Evolutionary conservation across 2,329 filamentous ascomycete species (phyloP).

Genomic region (Magnaporthiopsis poae): DNA sequence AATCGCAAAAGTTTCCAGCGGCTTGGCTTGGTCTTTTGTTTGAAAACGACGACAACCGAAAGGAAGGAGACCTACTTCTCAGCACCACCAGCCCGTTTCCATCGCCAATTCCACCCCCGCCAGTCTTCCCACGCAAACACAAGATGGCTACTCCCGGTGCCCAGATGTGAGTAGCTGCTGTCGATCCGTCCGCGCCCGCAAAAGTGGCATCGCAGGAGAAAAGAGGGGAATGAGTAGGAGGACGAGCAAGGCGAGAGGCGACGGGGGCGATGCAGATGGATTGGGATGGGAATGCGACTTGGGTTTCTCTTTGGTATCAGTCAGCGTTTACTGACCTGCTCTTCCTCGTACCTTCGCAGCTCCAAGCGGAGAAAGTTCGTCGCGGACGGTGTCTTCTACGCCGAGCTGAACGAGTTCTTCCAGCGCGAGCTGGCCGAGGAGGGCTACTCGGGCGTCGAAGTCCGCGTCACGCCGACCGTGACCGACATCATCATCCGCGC

Average conservation of each 20-base stretch:
- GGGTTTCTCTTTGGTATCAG: too few species aligned
- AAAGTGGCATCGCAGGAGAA: neutral
- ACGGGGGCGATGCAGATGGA: neutral
- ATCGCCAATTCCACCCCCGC: slow-evolving; percentile 10
- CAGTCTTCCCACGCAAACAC: slow-evolving; percentile 21
- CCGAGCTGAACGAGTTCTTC: slow-evolving; percentile 99
- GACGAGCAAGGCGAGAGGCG: neutral
- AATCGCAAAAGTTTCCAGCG: neutral
- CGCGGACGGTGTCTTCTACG: slow-evolving; percentile 99
- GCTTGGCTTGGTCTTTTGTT: too few species aligned
- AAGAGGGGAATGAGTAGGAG: slow-evolving; percentile 3
- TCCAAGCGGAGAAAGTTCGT: slow-evolving; percentile 93
- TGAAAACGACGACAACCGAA: neutral
- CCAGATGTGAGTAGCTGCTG: slow-evolving; percentile 46
- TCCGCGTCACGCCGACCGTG: slow-evolving; percentile 98
- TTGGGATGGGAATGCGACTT: neutral
- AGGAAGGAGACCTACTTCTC: neutral
- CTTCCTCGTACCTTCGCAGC: slow-evolving; percentile 33
- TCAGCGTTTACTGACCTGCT: neutral
- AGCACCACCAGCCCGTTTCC: neutral
- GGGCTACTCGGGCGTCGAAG: slow-evolving; percentile 99
- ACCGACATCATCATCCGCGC: slow-evolving; percentile 99
- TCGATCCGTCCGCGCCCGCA: neutral
- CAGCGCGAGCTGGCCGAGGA: slow-evolving; percentile 99
- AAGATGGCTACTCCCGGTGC: slow-evolving; percentile 52